Conservation (phyloP, 139 green algal genomes). For the Chlamydomonas sp. region DNA sequence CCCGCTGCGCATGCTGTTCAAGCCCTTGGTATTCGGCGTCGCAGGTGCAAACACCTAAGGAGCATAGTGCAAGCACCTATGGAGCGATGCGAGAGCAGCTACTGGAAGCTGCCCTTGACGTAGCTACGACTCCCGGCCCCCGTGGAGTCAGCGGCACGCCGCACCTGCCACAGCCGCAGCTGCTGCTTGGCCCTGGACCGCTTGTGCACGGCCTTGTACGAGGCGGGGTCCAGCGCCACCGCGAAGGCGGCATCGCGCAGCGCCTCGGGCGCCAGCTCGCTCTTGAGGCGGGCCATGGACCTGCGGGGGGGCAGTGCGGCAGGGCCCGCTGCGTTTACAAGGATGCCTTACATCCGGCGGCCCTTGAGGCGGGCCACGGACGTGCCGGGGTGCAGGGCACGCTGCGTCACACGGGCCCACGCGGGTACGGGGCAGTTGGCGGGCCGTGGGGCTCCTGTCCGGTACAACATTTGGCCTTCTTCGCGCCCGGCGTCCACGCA, state of each 20-base stretch:
- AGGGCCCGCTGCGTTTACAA: no score
- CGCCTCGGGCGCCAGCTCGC: background rate
- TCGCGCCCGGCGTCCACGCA: no score
- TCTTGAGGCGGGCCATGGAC: constrained; percentile 27
- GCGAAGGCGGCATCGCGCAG: constrained; percentile 37
- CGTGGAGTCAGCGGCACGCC: background rate
- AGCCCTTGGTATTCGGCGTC: no score
- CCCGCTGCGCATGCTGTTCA: no score
- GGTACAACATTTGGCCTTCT: background rate
- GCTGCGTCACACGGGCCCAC: no score
- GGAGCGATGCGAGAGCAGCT: background rate
- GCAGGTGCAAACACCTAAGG: no score
- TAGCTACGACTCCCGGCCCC: background rate
- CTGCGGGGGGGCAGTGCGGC: background rate
- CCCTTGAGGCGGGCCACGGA: no score
- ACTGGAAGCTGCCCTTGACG: background rate
- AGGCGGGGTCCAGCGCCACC: constrained; percentile 42
- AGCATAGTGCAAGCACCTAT: background rate
- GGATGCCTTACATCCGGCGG: no score
- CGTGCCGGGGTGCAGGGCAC: no score
- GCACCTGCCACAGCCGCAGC: constrained; percentile 37
- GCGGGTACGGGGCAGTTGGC: background rate
- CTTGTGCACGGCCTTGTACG: constrained; percentile 49
- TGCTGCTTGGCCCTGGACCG: constrained; percentile 36
- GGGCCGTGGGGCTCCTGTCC: background rate